Conservation (phyloP, 345 rosid species). For the Eucalyptus decipiens region DNA sequence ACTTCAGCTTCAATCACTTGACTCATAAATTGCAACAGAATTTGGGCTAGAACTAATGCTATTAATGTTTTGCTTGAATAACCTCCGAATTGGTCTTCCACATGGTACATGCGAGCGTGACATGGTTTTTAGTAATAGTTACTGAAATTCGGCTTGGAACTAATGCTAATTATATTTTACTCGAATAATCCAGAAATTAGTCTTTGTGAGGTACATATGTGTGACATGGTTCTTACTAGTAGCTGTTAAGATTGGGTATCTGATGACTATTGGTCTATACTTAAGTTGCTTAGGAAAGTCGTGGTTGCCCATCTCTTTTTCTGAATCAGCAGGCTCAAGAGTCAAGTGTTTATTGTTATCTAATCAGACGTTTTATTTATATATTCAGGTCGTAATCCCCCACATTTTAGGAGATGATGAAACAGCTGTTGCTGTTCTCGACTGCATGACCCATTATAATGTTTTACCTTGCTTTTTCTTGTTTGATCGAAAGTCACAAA, state of each 20-base stretch:
- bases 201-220: not conserved
- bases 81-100: not conserved
- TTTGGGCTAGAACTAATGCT: not conserved
- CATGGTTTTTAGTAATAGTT: not conserved
- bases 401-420: slow-evolving; percentile 27
- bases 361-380: not conserved
- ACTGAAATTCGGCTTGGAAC: not conserved
- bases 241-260: not conserved
- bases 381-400: slow-evolving; percentile 22
- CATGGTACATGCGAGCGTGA: not conserved
- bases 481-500: slow-evolving; percentile 42
- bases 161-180: not conserved
- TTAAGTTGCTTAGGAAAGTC: not conserved
- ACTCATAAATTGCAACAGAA: not conserved
- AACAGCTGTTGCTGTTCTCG: slow-evolving; percentile 1
- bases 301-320: not conserved
- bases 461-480: slow-evolving; percentile 48
- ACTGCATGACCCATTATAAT: slow-evolving; percentile 17
- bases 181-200: not conserved
- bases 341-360: not conserved
- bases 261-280: not conserved
- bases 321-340: not conserved
- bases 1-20: not conserved
- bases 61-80: not conserved
- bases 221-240: not conserved